These are phyloP conservation scores for Trypanosoma caninum DNA, from an alignment of 208 protist genomes.

Conservation along the genomic window DNA sequence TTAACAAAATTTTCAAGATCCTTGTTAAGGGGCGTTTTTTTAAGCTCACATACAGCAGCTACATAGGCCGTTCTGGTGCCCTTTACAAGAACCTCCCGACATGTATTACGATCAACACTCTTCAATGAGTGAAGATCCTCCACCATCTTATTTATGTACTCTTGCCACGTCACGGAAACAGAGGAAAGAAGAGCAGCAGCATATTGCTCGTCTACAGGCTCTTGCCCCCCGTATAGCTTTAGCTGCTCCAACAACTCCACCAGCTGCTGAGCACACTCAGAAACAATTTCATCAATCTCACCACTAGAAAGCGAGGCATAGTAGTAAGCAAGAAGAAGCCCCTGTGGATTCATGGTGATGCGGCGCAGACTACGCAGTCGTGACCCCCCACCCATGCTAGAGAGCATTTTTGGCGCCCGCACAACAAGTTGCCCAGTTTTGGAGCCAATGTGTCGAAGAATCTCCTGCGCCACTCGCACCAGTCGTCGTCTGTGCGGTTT, in stretches of 20 bases:
- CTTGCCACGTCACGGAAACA: constrained; percentile 50
- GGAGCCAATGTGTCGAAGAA: constrained; percentile 53
- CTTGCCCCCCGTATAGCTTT: constrained; percentile 33
- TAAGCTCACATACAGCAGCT: constrained; percentile 31
- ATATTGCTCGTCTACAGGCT: constrained; percentile 35
- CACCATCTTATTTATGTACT: constrained; percentile 31
- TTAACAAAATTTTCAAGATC: constrained; percentile 48
- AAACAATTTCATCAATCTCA: constrained; percentile 28
- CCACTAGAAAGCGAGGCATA: constrained; percentile 35
- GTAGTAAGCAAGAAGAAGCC: constrained; percentile 70
- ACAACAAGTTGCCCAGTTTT: constrained; percentile 47
- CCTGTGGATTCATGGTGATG: constrained; percentile 64
- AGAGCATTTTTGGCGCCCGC: constrained; percentile 43
- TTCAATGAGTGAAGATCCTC: constrained; percentile 18
- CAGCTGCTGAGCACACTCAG: constrained; percentile 62
- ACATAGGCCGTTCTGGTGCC: constrained; percentile 46
- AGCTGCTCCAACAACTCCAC: constrained; percentile 61
- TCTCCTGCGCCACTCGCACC: constrained; percentile 51
- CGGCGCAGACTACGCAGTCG: constrained; percentile 56
- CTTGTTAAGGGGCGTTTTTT: constrained; percentile 30
- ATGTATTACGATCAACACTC: constrained; percentile 1
- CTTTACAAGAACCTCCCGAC: constrained; percentile 35
- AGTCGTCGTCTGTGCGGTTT: constrained; percentile 67
- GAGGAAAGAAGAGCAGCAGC: constrained; percentile 50
- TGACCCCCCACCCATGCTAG: constrained; percentile 54